A percentile compares a stretch with the other conserved stretches of the same genome.
Conservation (phyloP, 176 grass and related monocot species). For the Pontederia crassipes region DNA sequence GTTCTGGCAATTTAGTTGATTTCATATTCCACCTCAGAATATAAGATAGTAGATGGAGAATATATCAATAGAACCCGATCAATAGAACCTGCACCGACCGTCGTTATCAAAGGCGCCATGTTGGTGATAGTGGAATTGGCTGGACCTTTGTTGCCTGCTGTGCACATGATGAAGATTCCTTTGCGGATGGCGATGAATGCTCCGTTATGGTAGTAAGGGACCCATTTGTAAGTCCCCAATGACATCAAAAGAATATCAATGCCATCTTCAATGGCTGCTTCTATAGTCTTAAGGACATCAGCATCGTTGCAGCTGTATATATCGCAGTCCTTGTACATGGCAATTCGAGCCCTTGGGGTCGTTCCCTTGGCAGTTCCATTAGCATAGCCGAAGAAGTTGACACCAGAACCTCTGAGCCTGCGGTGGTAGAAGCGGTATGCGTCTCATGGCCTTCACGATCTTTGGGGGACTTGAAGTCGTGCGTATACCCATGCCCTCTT, state of each 20-base stretch:
- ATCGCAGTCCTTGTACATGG: conserved; percentile 91
- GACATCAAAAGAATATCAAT: conserved; percentile 88
- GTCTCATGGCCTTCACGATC: conserved; percentile 91
- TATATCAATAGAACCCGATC: no score
- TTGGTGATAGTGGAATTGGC: conserved; percentile 65
- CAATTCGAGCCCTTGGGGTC: conserved; percentile 67
- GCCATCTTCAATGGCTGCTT: conserved; percentile 72
- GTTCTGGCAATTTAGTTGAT: conserved; percentile 11
- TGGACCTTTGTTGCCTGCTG: conserved; percentile 75
- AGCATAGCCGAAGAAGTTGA: conserved; percentile 61
- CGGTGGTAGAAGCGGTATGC: conserved; percentile 67
- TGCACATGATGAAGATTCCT: conserved; percentile 83
- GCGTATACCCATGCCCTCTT: conserved; percentile 47
- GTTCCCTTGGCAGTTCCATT: conserved; percentile 61
- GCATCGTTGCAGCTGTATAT: conserved; percentile 74
- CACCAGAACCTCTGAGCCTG: conserved; percentile 51
- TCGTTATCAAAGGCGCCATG: conserved; percentile 80
- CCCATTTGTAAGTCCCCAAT: conserved; percentile 40
- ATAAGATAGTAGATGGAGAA: conserved; percentile 67
- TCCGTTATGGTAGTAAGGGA: conserved; percentile 74
- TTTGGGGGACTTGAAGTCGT: conserved; percentile 60
- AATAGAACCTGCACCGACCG: conserved; percentile 78
- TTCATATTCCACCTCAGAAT: conserved; percentile 80
- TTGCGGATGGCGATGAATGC: conserved; percentile 73
- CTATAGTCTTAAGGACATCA: conserved; percentile 74